Evolutionary conservation across 75 land plant genomes (phyloP).

Genomic region (Pinus tabuliformis): DNA sequence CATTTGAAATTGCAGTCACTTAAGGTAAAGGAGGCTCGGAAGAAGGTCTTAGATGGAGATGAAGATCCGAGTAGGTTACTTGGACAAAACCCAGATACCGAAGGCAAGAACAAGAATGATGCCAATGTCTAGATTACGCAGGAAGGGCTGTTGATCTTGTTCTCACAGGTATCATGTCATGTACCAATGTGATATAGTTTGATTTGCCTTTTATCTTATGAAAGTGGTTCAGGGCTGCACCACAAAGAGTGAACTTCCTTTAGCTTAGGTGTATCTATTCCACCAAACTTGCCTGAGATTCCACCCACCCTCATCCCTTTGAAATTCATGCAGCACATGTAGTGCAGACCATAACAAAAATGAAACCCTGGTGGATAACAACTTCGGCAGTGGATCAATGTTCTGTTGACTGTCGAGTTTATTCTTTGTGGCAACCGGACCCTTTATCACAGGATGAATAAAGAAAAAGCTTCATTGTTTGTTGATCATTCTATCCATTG

Average conservation of each 20-base stretch:
- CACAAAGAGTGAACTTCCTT: too few relatives aligned
- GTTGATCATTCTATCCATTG: too few relatives aligned
- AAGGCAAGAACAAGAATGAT: background rate
- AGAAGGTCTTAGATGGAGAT: conserved; percentile 9
- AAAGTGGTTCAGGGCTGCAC: background rate
- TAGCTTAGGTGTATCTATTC: too few relatives aligned
- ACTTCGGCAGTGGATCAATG: background rate
- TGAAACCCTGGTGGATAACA: background rate
- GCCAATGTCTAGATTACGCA: background rate
- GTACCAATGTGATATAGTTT: background rate
- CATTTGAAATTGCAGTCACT: conserved; percentile 24
- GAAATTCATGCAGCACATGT: too few relatives aligned
- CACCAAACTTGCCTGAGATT: too few relatives aligned
- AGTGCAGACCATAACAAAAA: too few relatives aligned
- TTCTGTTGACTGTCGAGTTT: background rate
- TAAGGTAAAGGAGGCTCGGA: conserved; percentile 12
- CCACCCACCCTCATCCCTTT: too few relatives aligned
- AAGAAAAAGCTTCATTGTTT: too few relatives aligned
- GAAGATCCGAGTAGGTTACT: conserved; percentile 12
- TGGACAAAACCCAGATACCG: background rate
- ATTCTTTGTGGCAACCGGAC: background rate
- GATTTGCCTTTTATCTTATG: background rate
- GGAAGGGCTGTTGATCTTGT: background rate
- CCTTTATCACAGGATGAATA: background rate
- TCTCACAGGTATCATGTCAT: background rate